These are phyloP conservation scores for Fragilariopsis cylindrus DNA, from an alignment of 108 stramenopile genomes.

Conservation along the genomic window DNA sequence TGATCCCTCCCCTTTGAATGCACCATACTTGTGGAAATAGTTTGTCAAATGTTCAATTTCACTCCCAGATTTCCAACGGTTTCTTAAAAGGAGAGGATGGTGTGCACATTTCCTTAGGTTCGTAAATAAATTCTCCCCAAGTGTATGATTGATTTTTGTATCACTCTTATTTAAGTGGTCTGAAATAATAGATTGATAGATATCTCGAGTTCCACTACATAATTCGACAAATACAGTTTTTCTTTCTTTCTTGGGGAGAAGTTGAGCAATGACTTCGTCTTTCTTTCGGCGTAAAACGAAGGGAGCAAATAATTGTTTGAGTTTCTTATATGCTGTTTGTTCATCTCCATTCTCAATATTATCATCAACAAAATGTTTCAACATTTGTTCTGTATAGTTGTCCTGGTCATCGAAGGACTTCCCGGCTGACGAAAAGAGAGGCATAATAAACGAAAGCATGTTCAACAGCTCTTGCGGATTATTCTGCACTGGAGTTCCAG, in stretches of 20 bases:
- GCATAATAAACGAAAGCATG: constrained; percentile 87
- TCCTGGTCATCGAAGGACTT: constrained; percentile 47
- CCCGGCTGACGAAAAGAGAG: constrained; percentile 61
- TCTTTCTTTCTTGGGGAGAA: constrained; percentile 75
- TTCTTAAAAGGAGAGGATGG: constrained; percentile 91
- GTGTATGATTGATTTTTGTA: constrained; percentile 33
- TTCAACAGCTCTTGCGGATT: constrained; percentile 80
- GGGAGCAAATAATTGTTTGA: constrained; percentile 88
- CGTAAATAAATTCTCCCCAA: constrained; percentile 89
- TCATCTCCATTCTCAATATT: constrained; percentile 30
- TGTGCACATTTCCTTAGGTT: constrained; percentile 95
- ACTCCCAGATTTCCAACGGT: constrained; percentile 52
- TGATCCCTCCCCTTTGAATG: constrained; percentile 78
- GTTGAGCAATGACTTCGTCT: constrained; percentile 76
- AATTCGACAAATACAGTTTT: constrained; percentile 41
- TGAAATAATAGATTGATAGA: constrained; percentile 42
- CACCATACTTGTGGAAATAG: constrained; percentile 52
- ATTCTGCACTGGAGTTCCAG: constrained; percentile 83
- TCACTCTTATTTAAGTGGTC: constrained; percentile 37
- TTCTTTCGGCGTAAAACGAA: constrained; percentile 93
- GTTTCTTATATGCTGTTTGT: constrained; percentile 58
- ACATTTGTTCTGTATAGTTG: constrained; percentile 69
- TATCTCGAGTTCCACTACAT: constrained; percentile 37
- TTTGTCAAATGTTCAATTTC: constrained; percentile 59
- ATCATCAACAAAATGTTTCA: constrained; percentile 81